A percentile compares a stretch with the other conserved stretches of the same genome.
Conservation (phyloP, 2,329 filamentous ascomycete species). For the Hypoxylon sp. region DNA sequence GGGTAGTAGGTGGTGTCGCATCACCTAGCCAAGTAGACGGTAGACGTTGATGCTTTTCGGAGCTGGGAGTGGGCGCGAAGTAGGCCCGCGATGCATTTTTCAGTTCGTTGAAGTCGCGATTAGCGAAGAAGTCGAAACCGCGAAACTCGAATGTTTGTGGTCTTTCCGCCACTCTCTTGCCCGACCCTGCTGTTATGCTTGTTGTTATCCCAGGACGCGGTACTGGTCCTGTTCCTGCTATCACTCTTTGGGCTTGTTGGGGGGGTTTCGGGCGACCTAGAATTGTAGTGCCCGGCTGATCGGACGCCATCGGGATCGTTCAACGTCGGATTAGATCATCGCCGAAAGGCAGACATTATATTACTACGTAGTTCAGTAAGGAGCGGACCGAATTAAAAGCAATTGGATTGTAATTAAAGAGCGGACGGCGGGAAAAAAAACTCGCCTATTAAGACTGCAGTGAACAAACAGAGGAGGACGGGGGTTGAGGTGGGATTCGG, state of each 20-base stretch:
- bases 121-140: conserved; percentile 53
- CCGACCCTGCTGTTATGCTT: conserved; percentile 27
- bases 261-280: conserved; percentile 39
- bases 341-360: conserved; percentile 39
- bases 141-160: conserved; percentile 51
- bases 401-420: conserved; percentile 45
- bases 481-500: conserved; percentile 32
- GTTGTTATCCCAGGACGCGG: conserved; percentile 14
- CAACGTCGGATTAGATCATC: conserved; percentile 40
- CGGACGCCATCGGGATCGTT: conserved; percentile 47
- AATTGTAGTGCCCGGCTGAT: conserved; percentile 31
- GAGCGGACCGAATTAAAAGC: conserved; percentile 19
- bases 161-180: conserved; percentile 8
- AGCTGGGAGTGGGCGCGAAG: conserved; percentile 39
- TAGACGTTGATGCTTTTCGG: conserved; percentile 35
- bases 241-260: neutral
- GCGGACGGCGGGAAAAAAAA: conserved; percentile 46
- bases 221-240: conserved; percentile 14
- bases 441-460: conserved; percentile 23
- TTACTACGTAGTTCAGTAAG: conserved; percentile 26
- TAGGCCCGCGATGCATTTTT: conserved; percentile 51
- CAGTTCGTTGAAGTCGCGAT: conserved; percentile 52
- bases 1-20: conserved; percentile 50
- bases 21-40: conserved; percentile 54
- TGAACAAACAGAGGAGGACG: conserved; percentile 5